Evolutionary conservation across 1,139 yeast species (phyloP), one percentile per base, ranked within the genome.

Genomic region (Zygotorulaspora mrakii): DNA sequence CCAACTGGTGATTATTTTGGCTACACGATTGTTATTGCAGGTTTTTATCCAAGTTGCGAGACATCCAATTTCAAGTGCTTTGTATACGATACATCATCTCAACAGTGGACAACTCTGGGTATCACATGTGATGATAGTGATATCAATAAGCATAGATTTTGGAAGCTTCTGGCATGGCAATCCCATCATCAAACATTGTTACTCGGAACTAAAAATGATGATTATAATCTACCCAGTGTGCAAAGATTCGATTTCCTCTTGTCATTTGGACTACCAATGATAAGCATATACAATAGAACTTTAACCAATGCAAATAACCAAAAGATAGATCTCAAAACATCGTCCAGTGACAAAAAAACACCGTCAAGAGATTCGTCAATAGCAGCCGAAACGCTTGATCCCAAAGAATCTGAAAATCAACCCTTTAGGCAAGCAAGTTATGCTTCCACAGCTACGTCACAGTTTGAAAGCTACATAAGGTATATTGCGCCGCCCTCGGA

Each of bases 91-190:
- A 69, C 70, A 11, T 76, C 81, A 0, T 73, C 85, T 0, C 76
- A 76, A 1, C 74, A 73, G 51, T 82, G 89, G 88, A 74, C 82
- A 0, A 65, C 80, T 39, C 58, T 82, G 17, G 79, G 76, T 48
- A 65, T 74, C 2, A 69, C 69, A 40, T 79, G 86, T 56, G 47
- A 47, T 17, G 69, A 72, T 40, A 80, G 76, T 49, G 76, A 72
- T 35, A 66, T 70, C 33, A 75, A 76, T 13, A 69, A 74, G 6
- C 84, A 81, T 53, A 64, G 82, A 37, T 71, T 80, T 40, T 76
- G 84, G 76, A 79, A 77, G 45, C 78, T 84, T 0, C 79, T 74
- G 61, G 77, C 78, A 0, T 82, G 91, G 91, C 73, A 73, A 32
- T 79, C 88, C 1, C 91, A 82, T 61, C 89, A 82, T 55, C 78